Percentiles rank a stretch among this genome's conserved stretches.
phyloP scores from a whole-genome alignment of 208 protist species.

The Leptomonas seymouri region DNA sequence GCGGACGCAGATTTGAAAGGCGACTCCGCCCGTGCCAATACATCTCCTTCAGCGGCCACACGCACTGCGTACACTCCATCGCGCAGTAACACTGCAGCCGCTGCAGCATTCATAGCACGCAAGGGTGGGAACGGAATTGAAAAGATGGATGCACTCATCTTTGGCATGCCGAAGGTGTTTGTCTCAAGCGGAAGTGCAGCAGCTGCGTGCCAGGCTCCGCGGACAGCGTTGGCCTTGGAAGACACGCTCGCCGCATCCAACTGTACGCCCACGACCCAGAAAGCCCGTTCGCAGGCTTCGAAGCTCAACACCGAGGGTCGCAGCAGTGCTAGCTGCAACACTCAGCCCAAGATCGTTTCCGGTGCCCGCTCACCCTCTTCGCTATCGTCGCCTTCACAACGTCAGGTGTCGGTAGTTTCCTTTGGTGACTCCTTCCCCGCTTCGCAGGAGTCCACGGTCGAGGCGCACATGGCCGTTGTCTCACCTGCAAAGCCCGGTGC shows the following conservation, averaged over 20 bases:
- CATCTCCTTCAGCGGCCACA: constrained; percentile 1
- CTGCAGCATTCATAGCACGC: background rate
- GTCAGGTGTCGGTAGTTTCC: background rate
- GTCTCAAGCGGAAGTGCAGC: constrained; percentile 14
- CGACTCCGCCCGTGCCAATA: background rate
- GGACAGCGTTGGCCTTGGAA: background rate
- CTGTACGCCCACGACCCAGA: constrained; percentile 6
- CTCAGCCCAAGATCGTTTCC: constrained; percentile 34
- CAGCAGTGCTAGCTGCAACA: constrained; percentile 8
- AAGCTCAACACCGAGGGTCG: constrained; percentile 2
- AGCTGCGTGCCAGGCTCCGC: background rate
- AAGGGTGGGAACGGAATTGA: constrained; percentile 68
- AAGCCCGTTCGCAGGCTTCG: background rate
- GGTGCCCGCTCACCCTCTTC: constrained; percentile 3
- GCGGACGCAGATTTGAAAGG: background rate
- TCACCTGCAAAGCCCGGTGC: background rate
- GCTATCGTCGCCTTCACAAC: constrained; percentile 13
- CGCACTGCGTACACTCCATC: background rate
- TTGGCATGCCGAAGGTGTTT: constrained; percentile 35
- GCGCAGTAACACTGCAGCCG: background rate
- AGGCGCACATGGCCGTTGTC: background rate
- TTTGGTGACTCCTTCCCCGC: background rate
- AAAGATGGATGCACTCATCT: constrained; percentile 73
- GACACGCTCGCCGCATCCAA: background rate
- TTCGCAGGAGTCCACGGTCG: constrained; percentile 1